Percentiles rank a stretch among this genome's conserved stretches.
Evolutionary conservation across 148 eudicot species (phyloP).

Genomic region (Rhododendron kiyosumense): DNA sequence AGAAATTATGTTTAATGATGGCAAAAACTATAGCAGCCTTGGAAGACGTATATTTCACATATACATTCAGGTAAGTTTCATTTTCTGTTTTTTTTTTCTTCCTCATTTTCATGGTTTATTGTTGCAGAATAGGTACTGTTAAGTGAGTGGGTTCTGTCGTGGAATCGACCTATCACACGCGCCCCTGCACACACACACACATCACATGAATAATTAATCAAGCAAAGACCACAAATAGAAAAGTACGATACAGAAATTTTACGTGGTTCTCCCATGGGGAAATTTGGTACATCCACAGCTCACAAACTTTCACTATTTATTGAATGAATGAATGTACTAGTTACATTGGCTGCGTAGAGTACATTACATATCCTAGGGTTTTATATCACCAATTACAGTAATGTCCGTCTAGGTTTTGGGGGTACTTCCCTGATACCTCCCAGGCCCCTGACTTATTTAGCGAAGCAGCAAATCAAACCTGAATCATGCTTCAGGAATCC

Average conservation of each 20-base stretch:
- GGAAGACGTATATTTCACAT: slow-evolving; percentile 28
- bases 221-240: background rate
- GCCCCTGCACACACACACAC: background rate
- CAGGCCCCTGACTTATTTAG: background rate
- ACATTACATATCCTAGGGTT: background rate
- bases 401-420: background rate
- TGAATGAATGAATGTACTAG: background rate
- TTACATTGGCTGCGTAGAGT: background rate
- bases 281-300: background rate
- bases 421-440: background rate
- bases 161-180: too few species aligned
- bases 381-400: background rate
- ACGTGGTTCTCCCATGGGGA: too few species aligned
- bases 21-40: slow-evolving; percentile 22
- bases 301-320: background rate
- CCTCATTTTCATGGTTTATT: background rate
- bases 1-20: slow-evolving; percentile 23
- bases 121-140: background rate
- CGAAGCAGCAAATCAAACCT: background rate
- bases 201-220: too few species aligned
- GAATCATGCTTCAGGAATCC: background rate
- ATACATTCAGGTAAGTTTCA: slow-evolving; percentile 10
- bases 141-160: background rate
- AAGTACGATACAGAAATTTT: background rate
- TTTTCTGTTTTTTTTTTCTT: background rate